Percentiles rank a stretch among this genome's conserved stretches.
Evolutionary conservation across 768 basidiomycete genomes (phyloP).

Genomic region (Podaxis mareebaensis): DNA sequence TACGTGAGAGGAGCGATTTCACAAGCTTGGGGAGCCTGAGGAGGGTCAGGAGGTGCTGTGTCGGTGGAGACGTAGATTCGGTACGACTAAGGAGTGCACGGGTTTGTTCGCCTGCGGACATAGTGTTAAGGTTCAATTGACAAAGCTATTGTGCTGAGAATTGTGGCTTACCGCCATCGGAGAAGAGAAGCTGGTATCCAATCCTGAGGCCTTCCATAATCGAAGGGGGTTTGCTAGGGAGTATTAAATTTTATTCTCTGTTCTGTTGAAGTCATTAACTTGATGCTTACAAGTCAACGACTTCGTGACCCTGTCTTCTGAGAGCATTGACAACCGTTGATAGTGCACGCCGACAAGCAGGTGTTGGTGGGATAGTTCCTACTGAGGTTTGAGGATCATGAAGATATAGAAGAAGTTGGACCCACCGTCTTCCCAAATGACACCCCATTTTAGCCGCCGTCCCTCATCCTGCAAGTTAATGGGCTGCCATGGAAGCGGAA

Average conservation of each 20-base stretch:
- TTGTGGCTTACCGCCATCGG: constrained; percentile 49
- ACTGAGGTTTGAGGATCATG: constrained; percentile 3
- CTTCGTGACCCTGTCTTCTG: constrained; percentile 59
- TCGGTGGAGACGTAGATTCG: constrained; percentile 33
- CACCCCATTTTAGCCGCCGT: constrained; percentile 58
- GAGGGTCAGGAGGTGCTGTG: constrained; percentile 32
- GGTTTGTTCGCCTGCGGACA: constrained; percentile 42
- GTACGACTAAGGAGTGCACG: constrained; percentile 33
- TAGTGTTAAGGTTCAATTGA: background rate
- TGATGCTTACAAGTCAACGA: constrained; percentile 56
- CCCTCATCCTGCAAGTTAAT: constrained; percentile 47
- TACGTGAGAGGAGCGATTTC: constrained; percentile 44
- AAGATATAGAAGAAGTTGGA: background rate
- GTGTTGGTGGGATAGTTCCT: constrained; percentile 63
- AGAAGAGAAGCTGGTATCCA: constrained; percentile 56
- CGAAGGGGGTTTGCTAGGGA: constrained; percentile 41
- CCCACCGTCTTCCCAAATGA: constrained; percentile 65
- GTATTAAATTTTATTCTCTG: background rate
- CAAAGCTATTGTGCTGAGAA: constrained; percentile 6
- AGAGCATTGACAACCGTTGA: constrained; percentile 52
- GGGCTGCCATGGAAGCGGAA: constrained; percentile 51
- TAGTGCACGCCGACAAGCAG: constrained; percentile 62
- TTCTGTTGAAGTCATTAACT: background rate
- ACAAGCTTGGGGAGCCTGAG: constrained; percentile 38
- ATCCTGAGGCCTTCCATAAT: constrained; percentile 50